These are phyloP conservation scores for Talaromyces atroroseus DNA, from an alignment of 2,329 filamentous ascomycete genomes.

Conservation along the genomic window DNA sequence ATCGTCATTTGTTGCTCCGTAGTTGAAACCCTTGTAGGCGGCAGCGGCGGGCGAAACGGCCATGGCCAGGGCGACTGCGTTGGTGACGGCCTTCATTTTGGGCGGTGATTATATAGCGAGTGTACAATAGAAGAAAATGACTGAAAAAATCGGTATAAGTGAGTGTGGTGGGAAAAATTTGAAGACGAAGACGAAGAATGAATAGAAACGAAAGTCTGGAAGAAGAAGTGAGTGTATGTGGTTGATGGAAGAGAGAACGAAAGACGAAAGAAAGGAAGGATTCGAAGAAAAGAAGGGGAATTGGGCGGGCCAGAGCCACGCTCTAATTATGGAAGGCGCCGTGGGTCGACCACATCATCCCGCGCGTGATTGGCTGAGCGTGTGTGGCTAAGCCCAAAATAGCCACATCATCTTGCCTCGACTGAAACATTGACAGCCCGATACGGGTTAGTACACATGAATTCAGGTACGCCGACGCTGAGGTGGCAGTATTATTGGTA, in stretches of 20 bases:
- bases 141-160: conserved; percentile 9
- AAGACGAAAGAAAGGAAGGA: background rate
- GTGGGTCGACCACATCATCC: background rate
- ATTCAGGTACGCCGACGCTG: background rate
- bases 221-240: conserved; percentile 13
- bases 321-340: background rate
- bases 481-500: background rate
- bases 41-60: conserved; percentile 31
- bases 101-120: conserved; percentile 22
- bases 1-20: conserved; percentile 38
- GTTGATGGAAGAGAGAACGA: conserved; percentile 4
- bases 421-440: background rate
- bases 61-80: conserved; percentile 30
- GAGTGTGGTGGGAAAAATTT: conserved; percentile 9
- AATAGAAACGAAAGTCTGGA: background rate
- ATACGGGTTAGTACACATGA: background rate
- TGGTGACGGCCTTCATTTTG: conserved; percentile 20
- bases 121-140: conserved; percentile 12
- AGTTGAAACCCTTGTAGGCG: conserved; percentile 45
- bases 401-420: background rate
- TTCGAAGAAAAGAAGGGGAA: background rate
- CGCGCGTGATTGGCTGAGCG: background rate
- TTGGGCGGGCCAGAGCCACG: background rate
- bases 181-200: background rate
- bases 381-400: background rate